Percentiles rank a stretch among this genome's conserved stretches.
Evolutionary conservation across 1,284 basidiomycete species (phyloP).

Genomic region (Phellinidium pouzarii): DNA sequence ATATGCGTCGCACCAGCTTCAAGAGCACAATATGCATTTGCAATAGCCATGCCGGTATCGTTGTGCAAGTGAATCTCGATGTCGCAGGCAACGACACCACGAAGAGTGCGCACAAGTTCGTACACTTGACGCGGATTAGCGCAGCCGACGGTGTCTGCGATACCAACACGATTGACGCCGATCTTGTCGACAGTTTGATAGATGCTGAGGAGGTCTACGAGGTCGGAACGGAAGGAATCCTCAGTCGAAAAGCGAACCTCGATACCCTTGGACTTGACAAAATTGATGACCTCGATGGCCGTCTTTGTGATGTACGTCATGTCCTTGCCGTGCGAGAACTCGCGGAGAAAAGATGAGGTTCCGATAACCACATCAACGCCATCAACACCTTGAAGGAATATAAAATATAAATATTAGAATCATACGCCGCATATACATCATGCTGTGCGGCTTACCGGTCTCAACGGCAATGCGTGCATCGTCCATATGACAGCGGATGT

Average conservation of each 20-base stretch:
- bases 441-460: conserved; percentile 60
- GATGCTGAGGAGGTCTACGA: conserved; percentile 97
- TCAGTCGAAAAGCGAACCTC: conserved; percentile 99
- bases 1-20: conserved; percentile 99
- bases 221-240: conserved; percentile 99
- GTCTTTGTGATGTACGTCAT: conserved; percentile 99
- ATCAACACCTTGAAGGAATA: conserved; percentile 72
- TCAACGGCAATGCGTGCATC: conserved; percentile 98
- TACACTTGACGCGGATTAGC: conserved; percentile 99
- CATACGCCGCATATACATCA: conserved; percentile 10
- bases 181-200: conserved; percentile 99
- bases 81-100: conserved; percentile 93
- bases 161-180: conserved; percentile 98
- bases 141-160: conserved; percentile 98
- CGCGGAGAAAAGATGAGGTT: conserved; percentile 96
- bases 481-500: conserved; percentile 99
- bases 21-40: conserved; percentile 97
- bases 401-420: conserved; percentile 2
- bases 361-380: conserved; percentile 99
- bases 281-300: conserved; percentile 98
- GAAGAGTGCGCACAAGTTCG: conserved; percentile 92
- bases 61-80: conserved; percentile 99
- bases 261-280: conserved; percentile 99
- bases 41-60: conserved; percentile 96
- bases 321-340: conserved; percentile 99